These are phyloP conservation scores for Pleoardoris graminearum DNA, from an alignment of 2,329 filamentous ascomycete genomes.

Conservation along the genomic window DNA sequence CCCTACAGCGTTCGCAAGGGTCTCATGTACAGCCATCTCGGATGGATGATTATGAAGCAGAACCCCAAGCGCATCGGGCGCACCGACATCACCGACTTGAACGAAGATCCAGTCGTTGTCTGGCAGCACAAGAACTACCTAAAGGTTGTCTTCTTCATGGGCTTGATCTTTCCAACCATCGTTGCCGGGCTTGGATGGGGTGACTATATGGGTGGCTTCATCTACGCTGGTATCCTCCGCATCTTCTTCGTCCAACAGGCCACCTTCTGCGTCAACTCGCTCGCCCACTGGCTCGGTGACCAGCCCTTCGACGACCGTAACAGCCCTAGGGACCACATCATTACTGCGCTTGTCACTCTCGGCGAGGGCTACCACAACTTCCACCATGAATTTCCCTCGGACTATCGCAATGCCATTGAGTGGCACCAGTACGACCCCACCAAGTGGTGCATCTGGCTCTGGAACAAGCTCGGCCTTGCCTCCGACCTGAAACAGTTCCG, in stretches of 20 bases:
- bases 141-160: constrained; percentile 54
- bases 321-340: constrained; percentile 49
- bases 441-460: constrained; percentile 51
- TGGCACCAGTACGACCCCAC: constrained; percentile 51
- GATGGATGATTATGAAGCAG: constrained; percentile 60
- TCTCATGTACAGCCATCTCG: constrained; percentile 55
- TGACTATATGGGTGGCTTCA: constrained; percentile 55
- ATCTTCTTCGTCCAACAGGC: constrained; percentile 59
- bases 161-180: constrained; percentile 53
- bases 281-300: constrained; percentile 57
- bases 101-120: constrained; percentile 56
- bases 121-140: constrained; percentile 56
- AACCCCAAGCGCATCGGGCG: constrained; percentile 58
- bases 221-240: constrained; percentile 57
- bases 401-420: constrained; percentile 50
- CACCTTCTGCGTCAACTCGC: constrained; percentile 59
- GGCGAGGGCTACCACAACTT: constrained; percentile 53
- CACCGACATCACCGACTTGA: constrained; percentile 56
- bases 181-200: constrained; percentile 55
- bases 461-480: constrained; percentile 50
- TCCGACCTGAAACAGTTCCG: constrained; percentile 51
- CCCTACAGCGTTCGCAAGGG: constrained; percentile 59
- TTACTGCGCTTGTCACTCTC: constrained; percentile 50
- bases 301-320: constrained; percentile 52
- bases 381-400: constrained; percentile 51